A percentile compares a stretch with the other conserved stretches of the same genome.
phyloP scores from a whole-genome alignment of 139 green algal genomes.

The Tetradesmus lagerheimii region DNA sequence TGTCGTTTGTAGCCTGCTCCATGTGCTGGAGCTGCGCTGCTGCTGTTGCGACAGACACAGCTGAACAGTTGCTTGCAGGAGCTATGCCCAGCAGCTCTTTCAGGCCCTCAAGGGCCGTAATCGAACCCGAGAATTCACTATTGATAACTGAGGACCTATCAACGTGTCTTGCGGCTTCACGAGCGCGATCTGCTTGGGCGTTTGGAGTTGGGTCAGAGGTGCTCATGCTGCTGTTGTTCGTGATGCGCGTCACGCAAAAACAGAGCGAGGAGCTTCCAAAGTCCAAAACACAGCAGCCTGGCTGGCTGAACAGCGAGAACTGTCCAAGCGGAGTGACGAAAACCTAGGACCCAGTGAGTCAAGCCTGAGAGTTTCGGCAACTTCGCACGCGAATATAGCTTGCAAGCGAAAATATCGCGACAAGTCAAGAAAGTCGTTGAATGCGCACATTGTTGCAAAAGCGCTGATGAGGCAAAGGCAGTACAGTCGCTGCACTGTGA shows the following conservation, averaged over 20 bases:
- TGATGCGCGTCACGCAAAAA: background rate
- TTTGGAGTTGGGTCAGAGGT: background rate
- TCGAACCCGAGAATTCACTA: background rate
- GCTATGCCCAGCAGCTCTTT: background rate
- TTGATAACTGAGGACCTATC: background rate
- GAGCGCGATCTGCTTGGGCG: background rate
- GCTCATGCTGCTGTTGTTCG: background rate
- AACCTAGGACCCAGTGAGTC: background rate
- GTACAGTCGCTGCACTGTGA: too few relatives aligned
- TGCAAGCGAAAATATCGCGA: too few relatives aligned
- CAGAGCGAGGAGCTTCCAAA: background rate
- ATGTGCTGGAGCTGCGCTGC: background rate
- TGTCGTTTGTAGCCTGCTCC: background rate
- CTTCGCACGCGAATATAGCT: too few relatives aligned
- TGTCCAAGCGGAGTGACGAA: background rate
- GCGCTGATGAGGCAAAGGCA: too few relatives aligned
- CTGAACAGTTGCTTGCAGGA: background rate
- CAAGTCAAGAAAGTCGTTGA: too few relatives aligned
- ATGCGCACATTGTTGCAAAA: too few relatives aligned
- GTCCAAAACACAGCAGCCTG: background rate
- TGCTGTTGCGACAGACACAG: background rate
- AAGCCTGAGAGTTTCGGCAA: too few relatives aligned
- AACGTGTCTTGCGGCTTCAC: background rate
- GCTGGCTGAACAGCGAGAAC: background rate
- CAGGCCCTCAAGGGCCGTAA: background rate